Conservation (phyloP, 148 eudicot genomes). For the Suaeda aralocaspica region DNA sequence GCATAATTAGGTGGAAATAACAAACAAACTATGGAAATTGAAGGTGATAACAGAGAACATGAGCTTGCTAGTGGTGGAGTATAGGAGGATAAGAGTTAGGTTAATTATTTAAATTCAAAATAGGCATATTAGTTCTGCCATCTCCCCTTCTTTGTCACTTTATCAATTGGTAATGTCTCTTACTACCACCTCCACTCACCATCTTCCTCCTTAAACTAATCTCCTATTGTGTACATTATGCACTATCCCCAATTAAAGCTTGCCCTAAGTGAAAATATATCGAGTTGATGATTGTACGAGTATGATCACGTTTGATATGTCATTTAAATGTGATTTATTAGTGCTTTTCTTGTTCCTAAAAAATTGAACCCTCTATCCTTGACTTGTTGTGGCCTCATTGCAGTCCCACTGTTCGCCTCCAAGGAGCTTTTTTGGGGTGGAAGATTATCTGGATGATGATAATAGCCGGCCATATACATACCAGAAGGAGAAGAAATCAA, state of each 20-base stretch:
- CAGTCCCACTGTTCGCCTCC: slow-evolving; percentile 64
- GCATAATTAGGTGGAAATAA: neutral
- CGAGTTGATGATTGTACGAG: neutral
- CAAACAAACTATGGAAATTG: neutral
- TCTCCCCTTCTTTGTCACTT: neutral
- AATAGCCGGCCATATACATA: slow-evolving; percentile 92
- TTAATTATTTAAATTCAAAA: neutral
- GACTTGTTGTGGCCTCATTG: slow-evolving; percentile 19
- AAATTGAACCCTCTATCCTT: neutral
- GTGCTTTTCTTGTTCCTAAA: neutral
- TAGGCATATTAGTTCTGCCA: neutral
- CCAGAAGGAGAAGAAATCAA: slow-evolving; percentile 84
- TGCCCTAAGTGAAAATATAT: neutral
- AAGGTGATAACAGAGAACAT: too few species aligned
- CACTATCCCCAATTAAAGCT: neutral
- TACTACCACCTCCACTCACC: neutral
- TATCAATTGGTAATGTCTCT: neutral
- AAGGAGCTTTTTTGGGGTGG: slow-evolving; percentile 96
- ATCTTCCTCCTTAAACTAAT: neutral
- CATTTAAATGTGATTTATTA: neutral
- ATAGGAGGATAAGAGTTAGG: neutral
- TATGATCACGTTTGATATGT: neutral
- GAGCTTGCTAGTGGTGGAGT: neutral
- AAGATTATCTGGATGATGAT: slow-evolving; percentile 89
- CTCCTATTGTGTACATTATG: neutral